Conservation (phyloP, 2,329 filamentous ascomycete species). For the Epichloe typhina region DNA sequence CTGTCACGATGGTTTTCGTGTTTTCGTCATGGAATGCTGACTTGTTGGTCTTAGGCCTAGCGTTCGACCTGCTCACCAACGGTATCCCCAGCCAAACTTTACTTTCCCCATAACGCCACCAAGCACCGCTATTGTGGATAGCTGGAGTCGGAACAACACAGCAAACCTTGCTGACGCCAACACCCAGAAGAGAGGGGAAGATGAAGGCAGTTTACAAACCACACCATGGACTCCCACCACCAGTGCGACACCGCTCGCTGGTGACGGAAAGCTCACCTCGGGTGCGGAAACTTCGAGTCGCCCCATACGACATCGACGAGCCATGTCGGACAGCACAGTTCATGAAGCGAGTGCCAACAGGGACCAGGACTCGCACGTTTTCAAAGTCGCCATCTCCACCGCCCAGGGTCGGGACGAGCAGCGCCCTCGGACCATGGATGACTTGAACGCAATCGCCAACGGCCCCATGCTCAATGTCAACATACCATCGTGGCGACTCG, state of each 20-base stretch:
- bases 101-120: conserved; percentile 48
- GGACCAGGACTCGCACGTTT: conserved; percentile 50
- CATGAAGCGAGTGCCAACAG: conserved; percentile 45
- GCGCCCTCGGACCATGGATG: conserved; percentile 51
- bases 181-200: conserved; percentile 5
- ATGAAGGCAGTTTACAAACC: not conserved
- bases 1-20: not conserved
- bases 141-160: conserved; percentile 31
- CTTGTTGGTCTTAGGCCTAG: conserved; percentile 35
- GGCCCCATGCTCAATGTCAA: conserved; percentile 53
- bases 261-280: conserved; percentile 20
- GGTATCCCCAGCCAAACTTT: conserved; percentile 48
- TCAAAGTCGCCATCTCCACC: conserved; percentile 71
- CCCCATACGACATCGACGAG: conserved; percentile 38
- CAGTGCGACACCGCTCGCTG: conserved; percentile 23
- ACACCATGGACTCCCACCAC: conserved; percentile 29
- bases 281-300: conserved; percentile 12
- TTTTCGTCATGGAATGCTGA: conserved; percentile 8
- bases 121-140: conserved; percentile 33
- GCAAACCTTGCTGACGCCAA: conserved; percentile 11
- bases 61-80: conserved; percentile 46
- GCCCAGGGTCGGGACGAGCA: conserved; percentile 37
- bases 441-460: conserved; percentile 25
- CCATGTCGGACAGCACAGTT: conserved; percentile 65
- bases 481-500: conserved; percentile 76